A percentile compares a stretch with the other conserved stretches of the same genome.
These are phyloP conservation scores for Fusarium nygamai DNA, from an alignment of 2,329 filamentous ascomycete genomes.

Conservation along the genomic window DNA sequence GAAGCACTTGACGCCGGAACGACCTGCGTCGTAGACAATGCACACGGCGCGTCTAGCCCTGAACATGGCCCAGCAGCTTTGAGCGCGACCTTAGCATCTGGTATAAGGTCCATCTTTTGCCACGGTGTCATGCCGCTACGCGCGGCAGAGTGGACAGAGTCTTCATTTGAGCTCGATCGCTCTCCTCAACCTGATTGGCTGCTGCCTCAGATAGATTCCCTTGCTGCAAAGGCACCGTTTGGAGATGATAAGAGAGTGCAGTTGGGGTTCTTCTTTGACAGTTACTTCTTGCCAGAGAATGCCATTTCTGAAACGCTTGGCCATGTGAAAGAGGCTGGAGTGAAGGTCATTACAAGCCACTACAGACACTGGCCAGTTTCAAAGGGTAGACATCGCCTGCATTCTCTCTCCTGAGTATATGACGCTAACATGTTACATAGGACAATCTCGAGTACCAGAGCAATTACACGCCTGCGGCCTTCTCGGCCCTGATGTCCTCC, in stretches of 20 bases:
- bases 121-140: conserved; percentile 2
- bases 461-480: background rate
- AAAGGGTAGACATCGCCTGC: background rate
- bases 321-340: background rate
- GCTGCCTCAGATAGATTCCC: background rate
- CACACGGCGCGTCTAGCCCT: background rate
- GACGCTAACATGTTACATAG: background rate
- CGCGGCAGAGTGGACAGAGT: background rate
- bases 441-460: background rate
- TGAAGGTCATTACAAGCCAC: conserved; percentile 1
- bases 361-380: conserved; percentile 14
- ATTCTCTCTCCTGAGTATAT: rapidly evolving
- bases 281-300: background rate
- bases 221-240: background rate
- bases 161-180: conserved; percentile 3
- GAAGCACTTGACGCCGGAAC: conserved; percentile 5
- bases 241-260: background rate
- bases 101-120: background rate
- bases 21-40: conserved; percentile 7
- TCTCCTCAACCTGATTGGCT: conserved; percentile 1
- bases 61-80: background rate
- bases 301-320: background rate
- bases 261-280: background rate
- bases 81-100: background rate
- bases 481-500: background rate